phyloP scores from a whole-genome alignment of 352 stramenopile species.

The Thraustotheca clavata region DNA sequence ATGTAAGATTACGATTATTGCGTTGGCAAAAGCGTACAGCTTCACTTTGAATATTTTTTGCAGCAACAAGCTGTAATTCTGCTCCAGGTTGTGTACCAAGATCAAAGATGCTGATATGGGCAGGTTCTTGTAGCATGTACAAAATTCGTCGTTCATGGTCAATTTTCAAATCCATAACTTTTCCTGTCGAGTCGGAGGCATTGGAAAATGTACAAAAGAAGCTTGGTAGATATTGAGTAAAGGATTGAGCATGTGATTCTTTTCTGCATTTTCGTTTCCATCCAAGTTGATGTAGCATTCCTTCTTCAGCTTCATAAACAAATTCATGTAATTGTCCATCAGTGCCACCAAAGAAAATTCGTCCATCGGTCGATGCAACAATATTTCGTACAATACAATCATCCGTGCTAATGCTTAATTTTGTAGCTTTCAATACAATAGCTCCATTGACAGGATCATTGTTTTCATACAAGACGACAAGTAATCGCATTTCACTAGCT shows the following conservation, averaged over 20 bases:
- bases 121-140: slow-evolving; percentile 86
- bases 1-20: slow-evolving; percentile 72
- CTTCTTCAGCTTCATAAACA: slow-evolving; percentile 49
- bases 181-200: slow-evolving; percentile 62
- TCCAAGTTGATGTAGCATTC: slow-evolving; percentile 31
- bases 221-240: slow-evolving; percentile 66
- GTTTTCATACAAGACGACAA: slow-evolving; percentile 78
- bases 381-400: slow-evolving; percentile 90
- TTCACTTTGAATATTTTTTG: slow-evolving; percentile 55
- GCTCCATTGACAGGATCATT: slow-evolving; percentile 30
- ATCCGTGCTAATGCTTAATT: slow-evolving; percentile 90
- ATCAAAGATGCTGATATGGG: slow-evolving; percentile 68
- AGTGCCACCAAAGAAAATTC: slow-evolving; percentile 95
- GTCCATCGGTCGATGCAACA: slow-evolving; percentile 67
- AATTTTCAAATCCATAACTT: slow-evolving; percentile 81
- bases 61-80: slow-evolving; percentile 52
- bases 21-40: slow-evolving; percentile 75
- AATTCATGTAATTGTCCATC: slow-evolving; percentile 95
- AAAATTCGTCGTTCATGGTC: slow-evolving; percentile 86
- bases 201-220: slow-evolving; percentile 63
- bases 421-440: slow-evolving; percentile 68
- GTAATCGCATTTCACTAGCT: slow-evolving; percentile 90
- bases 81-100: slow-evolving; percentile 36
- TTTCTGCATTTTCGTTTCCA: slow-evolving; percentile 83
- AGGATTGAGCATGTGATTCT: slow-evolving; percentile 84